Evolutionary conservation across 176 grass and related monocot genomes (phyloP), one percentile per base, ranked within the genome.

Genomic region (Lolium perenne): DNA sequence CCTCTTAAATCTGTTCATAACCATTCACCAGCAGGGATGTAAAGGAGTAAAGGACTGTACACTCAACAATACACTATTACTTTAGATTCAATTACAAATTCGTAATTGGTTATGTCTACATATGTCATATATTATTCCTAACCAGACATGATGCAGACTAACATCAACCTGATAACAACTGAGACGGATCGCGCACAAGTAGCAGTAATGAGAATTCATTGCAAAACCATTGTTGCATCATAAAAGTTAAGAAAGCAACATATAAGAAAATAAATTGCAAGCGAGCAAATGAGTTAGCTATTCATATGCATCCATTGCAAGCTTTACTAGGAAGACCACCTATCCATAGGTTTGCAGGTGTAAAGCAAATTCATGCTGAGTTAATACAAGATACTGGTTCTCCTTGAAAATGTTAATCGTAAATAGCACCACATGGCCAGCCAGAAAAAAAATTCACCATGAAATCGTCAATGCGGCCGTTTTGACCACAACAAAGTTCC

Each of bases 371-470:
- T 76, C 68, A 64, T 21, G 16, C 3, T 38, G 62, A 87, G n/a
- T 87, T 17, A 80, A 84, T 75, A 77, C 76, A 87, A 84, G 29
- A 83, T 16, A 17, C 12, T 21, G 69, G 29, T 14, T 11, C 15
- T 1, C 49, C 60, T 75, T 80, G 26, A 61, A 32, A 87, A 87
- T 87, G 26, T 59, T 83, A 65, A 66, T 35, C 17, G 47, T 29
- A 63, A 15, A 43, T 63, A 80, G 84, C 81, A 91, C 51, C 69
- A 80, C 41, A 62, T 45, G 76, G 25, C 7, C 43, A 41, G 59
- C 48, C 29, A 47, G 58, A 15, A 23, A 58, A 58, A 56, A 74
- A 74, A 4, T 80, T 50, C 5, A 56, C 71, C 41, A 25, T 70
- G 72, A 82, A 57, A 78, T 14, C 7, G 14, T 18, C 25, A 51